A percentile compares a stretch with the other conserved stretches of the same genome.
Conservation (phyloP, 2,329 filamentous ascomycete genomes). For the Colletotrichum sp. region DNA sequence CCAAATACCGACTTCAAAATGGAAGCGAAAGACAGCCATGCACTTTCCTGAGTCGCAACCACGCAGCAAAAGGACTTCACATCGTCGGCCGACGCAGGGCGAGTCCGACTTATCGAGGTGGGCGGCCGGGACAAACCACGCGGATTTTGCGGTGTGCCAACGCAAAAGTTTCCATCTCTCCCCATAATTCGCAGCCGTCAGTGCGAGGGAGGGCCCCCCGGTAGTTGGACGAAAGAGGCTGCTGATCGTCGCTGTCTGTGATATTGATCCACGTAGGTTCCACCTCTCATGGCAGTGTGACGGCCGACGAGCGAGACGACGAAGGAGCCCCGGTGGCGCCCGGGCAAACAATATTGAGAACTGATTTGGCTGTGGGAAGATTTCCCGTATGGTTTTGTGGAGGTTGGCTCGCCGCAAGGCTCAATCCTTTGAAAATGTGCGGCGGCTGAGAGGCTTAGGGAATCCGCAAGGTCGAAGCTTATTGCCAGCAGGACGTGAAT, state of each 20-base stretch:
- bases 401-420: rapidly evolving
- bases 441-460: not conserved
- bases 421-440: not conserved
- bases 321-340: not conserved
- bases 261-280: not conserved
- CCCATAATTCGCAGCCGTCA: not conserved
- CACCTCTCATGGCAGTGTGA: not conserved
- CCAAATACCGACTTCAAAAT: not conserved
- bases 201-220: not conserved
- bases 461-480: not conserved
- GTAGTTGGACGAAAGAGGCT: not conserved
- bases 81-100: not conserved
- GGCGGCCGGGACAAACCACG: not conserved
- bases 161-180: not conserved
- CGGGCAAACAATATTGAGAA: not conserved
- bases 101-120: not conserved
- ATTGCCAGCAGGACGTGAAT: not conserved
- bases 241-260: not conserved
- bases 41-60: not conserved
- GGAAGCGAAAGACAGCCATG: not conserved
- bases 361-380: not conserved
- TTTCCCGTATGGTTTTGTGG: not conserved
- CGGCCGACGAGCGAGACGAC: not conserved
- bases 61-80: not conserved
- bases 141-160: not conserved